Evolutionary conservation across 768 basidiomycete species (phyloP).

Genomic region (Pleurotus citrinopileatus): DNA sequence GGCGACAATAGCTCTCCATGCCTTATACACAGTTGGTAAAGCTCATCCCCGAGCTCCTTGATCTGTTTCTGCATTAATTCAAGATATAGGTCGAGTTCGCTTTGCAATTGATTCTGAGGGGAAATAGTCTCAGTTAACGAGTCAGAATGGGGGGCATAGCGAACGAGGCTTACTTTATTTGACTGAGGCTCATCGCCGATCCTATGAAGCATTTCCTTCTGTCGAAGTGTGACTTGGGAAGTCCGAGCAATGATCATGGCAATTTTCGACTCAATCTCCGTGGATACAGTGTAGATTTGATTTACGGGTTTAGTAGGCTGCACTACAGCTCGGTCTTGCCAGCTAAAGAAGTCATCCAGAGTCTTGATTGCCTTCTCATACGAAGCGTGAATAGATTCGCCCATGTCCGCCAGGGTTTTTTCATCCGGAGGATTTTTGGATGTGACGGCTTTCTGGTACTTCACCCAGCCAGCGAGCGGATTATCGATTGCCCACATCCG

Average conservation of each 20-base stretch:
- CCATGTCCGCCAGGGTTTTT: neutral
- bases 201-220: too few relatives aligned
- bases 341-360: slow-evolving; percentile 13
- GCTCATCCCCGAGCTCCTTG: too few relatives aligned
- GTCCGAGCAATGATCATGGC: neutral
- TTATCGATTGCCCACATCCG: slow-evolving; percentile 12
- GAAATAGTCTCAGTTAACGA: too few relatives aligned
- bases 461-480: slow-evolving; percentile 10
- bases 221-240: neutral
- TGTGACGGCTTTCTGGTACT: neutral
- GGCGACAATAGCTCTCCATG: too few relatives aligned
- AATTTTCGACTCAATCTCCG: slow-evolving; percentile 11
- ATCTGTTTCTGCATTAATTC: too few relatives aligned
- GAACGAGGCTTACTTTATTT: too few relatives aligned
- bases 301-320: slow-evolving; percentile 16
- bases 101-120: too few relatives aligned
- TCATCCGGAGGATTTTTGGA: neutral
- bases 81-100: too few relatives aligned
- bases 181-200: too few relatives aligned
- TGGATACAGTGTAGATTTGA: slow-evolving; percentile 7
- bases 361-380: slow-evolving; percentile 11
- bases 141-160: too few relatives aligned
- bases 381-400: neutral
- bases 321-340: slow-evolving; percentile 11
- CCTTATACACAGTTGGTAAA: too few relatives aligned